Evolutionary conservation across 2,329 filamentous ascomycete genomes (phyloP), one percentile per base, ranked within the genome.

Genomic region (Xylogone sp.): DNA sequence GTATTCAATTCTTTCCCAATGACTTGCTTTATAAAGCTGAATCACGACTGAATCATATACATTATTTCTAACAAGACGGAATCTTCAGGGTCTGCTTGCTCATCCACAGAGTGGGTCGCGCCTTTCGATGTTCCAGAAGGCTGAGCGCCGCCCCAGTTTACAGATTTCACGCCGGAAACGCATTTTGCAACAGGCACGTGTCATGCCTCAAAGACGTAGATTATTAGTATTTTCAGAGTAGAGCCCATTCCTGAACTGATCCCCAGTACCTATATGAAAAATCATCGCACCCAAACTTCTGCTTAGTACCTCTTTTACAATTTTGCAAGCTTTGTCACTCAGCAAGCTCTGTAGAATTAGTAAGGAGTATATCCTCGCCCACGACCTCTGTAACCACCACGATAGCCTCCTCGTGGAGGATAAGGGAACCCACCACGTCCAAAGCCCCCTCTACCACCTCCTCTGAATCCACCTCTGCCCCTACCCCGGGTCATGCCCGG

Each of bases 401-500:
- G 75, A 64, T 87, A 88, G 48, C 82, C 84, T 53, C 82, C 82
- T 51, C 73, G 66, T 56, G 71, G 69, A 48, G 69, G 68, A 55
- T 68, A 66, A n/a, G 49, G 57, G 8, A 56, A 82, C 56, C 78
- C 72, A 46, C 77, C 75, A 59, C 74, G 70, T 48, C 75, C 74
- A 52, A 68, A 71, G 8, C 72, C 73, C 44, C 76, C 73, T 8
- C 81, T 76, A 50, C 75, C 75, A 53, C 73, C 69, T 48, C 71
- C 68, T 52, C 72, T 50, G 65, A 51, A 70, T 70, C 50, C 74
- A 48, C 80, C 75, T 59, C 80, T 71, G 47, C 79, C 74, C 39
- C 89, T 78, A 22, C 91, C 90, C 57, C 93, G 84, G 61, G 82
- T 87, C 90, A 99, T 93, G 54, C 94, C 94, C 1, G 94, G 94